Conservation (phyloP, 2,329 filamentous ascomycete genomes). For the Penicillium sp. region DNA sequence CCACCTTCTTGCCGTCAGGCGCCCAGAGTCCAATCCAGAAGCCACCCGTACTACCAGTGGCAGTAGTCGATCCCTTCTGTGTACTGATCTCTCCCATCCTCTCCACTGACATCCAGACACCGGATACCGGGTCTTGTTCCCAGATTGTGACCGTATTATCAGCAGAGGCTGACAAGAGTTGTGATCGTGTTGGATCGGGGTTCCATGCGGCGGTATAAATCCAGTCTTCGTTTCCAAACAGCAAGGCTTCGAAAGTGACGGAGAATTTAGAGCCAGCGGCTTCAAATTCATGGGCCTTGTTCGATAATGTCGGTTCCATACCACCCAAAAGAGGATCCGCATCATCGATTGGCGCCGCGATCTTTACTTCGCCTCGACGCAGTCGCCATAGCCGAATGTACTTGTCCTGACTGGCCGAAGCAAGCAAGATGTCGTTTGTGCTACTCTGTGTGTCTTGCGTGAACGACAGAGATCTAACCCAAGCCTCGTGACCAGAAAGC, state of each 20-base stretch:
- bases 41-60: conserved; percentile 89
- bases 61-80: conserved; percentile 92
- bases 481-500: conserved; percentile 85
- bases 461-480: conserved; percentile 84
- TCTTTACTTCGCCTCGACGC: conserved; percentile 58
- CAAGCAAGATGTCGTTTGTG: conserved; percentile 68
- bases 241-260: conserved; percentile 85
- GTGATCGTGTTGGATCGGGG: conserved; percentile 52
- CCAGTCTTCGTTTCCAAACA: conserved; percentile 97
- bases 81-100: conserved; percentile 88
- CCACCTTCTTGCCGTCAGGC: conserved; percentile 66
- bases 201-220: conserved; percentile 85
- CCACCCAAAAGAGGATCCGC: conserved; percentile 36
- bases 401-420: conserved; percentile 95
- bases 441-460: conserved; percentile 54
- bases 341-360: conserved; percentile 47
- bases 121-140: conserved; percentile 76
- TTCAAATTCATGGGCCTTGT: conserved; percentile 77
- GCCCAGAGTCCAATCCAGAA: conserved; percentile 97
- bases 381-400: conserved; percentile 93
- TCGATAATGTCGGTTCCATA: conserved; percentile 68
- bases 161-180: conserved; percentile 82
- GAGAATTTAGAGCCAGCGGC: conserved; percentile 61
- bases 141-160: conserved; percentile 94
- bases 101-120: conserved; percentile 83